These are phyloP conservation scores for Penicillium sp. DNA, from an alignment of 2,329 filamentous ascomycete species.

Conservation along the genomic window DNA sequence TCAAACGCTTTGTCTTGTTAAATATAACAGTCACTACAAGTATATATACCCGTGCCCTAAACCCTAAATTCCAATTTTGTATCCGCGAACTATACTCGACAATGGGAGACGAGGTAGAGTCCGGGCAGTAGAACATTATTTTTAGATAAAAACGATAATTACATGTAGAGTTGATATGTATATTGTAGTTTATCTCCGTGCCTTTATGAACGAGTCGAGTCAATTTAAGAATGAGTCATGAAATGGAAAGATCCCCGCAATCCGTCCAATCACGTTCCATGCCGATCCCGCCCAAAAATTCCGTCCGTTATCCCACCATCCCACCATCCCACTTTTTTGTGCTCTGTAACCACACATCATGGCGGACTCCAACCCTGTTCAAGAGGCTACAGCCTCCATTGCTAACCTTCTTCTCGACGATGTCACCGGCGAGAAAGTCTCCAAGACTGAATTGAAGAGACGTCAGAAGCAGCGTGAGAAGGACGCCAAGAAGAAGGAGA, in stretches of 20 bases:
- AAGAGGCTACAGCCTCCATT: slow-evolving; percentile 50
- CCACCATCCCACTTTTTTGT: slow-evolving; percentile 23
- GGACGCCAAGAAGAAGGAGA: slow-evolving; percentile 85
- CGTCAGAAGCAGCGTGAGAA: slow-evolving; percentile 85
- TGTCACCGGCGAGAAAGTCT: slow-evolving; percentile 82
- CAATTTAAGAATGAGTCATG: background rate
- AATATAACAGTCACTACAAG: background rate
- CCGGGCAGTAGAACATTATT: background rate
- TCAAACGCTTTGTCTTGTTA: too few species aligned
- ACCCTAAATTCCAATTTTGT: slow-evolving; percentile 31
- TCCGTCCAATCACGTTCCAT: slow-evolving; percentile 27
- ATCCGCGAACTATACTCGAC: background rate
- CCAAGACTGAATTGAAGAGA: slow-evolving; percentile 90
- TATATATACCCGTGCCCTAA: slow-evolving; percentile 29
- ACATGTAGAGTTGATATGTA: background rate
- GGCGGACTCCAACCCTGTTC: slow-evolving; percentile 41
- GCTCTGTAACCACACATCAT: slow-evolving; percentile 29
- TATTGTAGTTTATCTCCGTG: background rate
- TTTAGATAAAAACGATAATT: background rate
- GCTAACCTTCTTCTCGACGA: slow-evolving; percentile 83
- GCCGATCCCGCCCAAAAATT: slow-evolving; percentile 36
- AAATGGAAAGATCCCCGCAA: background rate
- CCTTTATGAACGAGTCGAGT: background rate
- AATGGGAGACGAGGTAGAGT: background rate
- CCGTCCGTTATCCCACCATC: slow-evolving; percentile 21